phyloP scores from a whole-genome alignment of 768 basidiomycete species.

The Lepiota brunneoincarnata region DNA sequence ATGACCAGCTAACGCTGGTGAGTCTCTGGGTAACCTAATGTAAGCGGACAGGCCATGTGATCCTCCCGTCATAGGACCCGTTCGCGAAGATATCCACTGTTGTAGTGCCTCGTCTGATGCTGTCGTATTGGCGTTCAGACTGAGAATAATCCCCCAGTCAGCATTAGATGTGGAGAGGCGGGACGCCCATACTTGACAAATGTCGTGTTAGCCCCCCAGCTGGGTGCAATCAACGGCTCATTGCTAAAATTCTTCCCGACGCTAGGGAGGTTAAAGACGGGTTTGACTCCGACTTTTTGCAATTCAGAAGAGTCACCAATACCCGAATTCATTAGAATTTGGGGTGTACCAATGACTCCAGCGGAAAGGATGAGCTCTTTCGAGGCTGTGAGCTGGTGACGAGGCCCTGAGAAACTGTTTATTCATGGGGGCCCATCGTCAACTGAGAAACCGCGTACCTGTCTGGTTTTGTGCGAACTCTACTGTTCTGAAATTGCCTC shows the following conservation, averaged over 20 bases:
- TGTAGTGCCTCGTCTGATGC: too few relatives aligned
- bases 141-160: neutral
- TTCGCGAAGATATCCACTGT: too few relatives aligned
- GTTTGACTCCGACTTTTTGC: too few relatives aligned
- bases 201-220: slow-evolving; percentile 1
- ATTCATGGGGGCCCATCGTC: neutral
- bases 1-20: neutral
- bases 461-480: slow-evolving; percentile 1
- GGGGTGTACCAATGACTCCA: too few relatives aligned
- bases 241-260: slow-evolving; percentile 7
- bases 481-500: neutral
- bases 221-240: neutral
- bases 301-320: too few relatives aligned
- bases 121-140: too few relatives aligned
- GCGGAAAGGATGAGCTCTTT: too few relatives aligned
- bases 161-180: neutral
- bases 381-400: too few relatives aligned
- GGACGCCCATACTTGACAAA: neutral
- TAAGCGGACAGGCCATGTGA: neutral
- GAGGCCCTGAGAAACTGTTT: neutral
- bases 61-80: slow-evolving; percentile 5
- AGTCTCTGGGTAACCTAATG: slow-evolving; percentile 3
- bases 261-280: too few relatives aligned
- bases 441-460: neutral
- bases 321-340: too few relatives aligned